These are phyloP conservation scores for Mycena kentingensis DNA, from an alignment of 768 basidiomycete genomes.

Conservation along the genomic window DNA sequence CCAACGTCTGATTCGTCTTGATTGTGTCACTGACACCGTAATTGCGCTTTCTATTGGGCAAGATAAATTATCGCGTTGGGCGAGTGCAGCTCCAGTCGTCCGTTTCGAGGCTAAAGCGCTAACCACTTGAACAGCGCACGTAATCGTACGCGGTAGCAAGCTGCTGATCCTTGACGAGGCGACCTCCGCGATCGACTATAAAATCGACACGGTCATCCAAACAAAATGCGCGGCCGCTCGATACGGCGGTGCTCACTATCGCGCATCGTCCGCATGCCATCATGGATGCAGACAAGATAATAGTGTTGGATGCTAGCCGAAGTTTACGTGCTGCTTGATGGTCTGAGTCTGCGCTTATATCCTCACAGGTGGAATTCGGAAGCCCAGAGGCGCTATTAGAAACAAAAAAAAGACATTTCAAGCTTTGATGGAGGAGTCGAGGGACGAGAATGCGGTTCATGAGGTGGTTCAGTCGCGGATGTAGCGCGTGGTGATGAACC, in stretches of 20 bases:
- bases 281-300: constrained; percentile 15
- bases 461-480: too few species aligned
- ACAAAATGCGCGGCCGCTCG: constrained; percentile 6
- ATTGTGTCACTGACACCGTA: constrained; percentile 34
- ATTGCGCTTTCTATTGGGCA: constrained; percentile 39
- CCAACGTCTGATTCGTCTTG: constrained; percentile 40
- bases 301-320: constrained; percentile 16
- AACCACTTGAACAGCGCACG: too few species aligned
- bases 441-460: too few species aligned
- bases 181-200: constrained; percentile 22
- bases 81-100: constrained; percentile 31
- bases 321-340: constrained; percentile 9
- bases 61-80: constrained; percentile 49
- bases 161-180: constrained; percentile 25
- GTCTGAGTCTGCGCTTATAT: too few species aligned
- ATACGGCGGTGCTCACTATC: constrained; percentile 8
- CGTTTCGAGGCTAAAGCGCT: too few species aligned
- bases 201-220: constrained; percentile 47
- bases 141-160: constrained; percentile 22
- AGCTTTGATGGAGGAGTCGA: too few species aligned
- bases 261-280: constrained; percentile 15
- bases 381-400: too few species aligned
- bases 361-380: too few species aligned
- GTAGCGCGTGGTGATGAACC: too few species aligned
- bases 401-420: too few species aligned